Percentiles rank a stretch among this genome's conserved stretches.
These are phyloP conservation scores for Phytophthora colocasiae DNA, from an alignment of 352 stramenopile genomes.

Conservation along the genomic window DNA sequence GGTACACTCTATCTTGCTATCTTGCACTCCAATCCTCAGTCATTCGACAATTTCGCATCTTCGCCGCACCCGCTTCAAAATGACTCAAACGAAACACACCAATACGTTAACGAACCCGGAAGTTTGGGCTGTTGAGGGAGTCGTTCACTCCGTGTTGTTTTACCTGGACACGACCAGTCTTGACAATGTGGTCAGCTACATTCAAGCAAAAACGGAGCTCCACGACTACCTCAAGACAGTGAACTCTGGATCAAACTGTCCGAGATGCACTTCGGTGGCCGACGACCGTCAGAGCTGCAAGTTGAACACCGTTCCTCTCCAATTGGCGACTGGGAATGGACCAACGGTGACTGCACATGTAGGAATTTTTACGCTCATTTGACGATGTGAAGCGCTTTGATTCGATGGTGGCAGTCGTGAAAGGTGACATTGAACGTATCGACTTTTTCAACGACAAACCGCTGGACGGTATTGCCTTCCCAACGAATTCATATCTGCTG, in stretches of 20 bases:
- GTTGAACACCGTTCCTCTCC: constrained; percentile 16
- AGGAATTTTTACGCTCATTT: constrained; percentile 43
- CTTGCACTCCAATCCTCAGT: no score
- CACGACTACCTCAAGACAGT: constrained; percentile 36
- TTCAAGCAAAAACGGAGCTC: constrained; percentile 19
- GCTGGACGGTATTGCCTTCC: constrained; percentile 56
- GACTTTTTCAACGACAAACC: constrained; percentile 28
- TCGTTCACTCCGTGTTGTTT: constrained; percentile 28
- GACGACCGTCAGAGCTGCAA: constrained; percentile 27
- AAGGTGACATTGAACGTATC: constrained; percentile 47
- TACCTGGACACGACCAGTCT: constrained; percentile 30
- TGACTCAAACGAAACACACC: no score
- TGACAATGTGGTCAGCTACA: constrained; percentile 17
- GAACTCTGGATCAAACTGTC: constrained; percentile 51
- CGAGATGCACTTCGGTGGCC: constrained; percentile 31
- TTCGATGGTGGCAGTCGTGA: constrained; percentile 31
- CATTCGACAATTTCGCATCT: no score
- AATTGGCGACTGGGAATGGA: constrained; percentile 37
- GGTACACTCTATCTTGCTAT: no score
- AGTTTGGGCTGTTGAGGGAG: constrained; percentile 29
- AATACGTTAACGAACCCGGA: no score
- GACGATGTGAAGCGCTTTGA: constrained; percentile 43
- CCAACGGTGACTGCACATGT: constrained; percentile 26
- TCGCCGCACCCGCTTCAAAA: no score
- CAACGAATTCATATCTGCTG: constrained; percentile 47